Evolutionary conservation across 1,139 yeast species (phyloP), one percentile per base, ranked within the genome.

Genomic region (Lodderomyces orthopsilosis): DNA sequence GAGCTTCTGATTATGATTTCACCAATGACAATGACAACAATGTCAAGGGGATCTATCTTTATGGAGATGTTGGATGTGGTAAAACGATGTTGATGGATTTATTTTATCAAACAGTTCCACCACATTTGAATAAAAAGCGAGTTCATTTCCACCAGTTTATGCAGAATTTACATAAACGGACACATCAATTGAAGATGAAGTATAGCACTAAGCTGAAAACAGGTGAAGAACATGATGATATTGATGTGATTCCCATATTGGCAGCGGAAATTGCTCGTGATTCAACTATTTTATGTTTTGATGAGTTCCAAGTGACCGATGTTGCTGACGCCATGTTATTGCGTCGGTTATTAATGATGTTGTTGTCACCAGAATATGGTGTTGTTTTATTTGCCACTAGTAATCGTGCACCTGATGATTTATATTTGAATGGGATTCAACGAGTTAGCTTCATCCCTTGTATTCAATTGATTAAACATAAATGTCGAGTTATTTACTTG

Each of bases 21-120:
- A 21, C 14, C 19, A 39, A 33, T 17, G 32, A 23, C 13, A 18
- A 4, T 17, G 41, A 37, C 10, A 38, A 28, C 15, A 64, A 58
- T 46, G 70, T 77, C 28, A 95, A 77, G 53, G 98, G 98, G 2
- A 85, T 93, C 13, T 93, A 93, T 59, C 72, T 93, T 22, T 93
- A 88, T 62, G 98, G 98, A 15, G 98, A 93, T 62, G 98, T 93
- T 37, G 98, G 98, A 3, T 90, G 98, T 65, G 98, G 98, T 8
- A 93, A 93, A 60, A 93, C 98, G 4, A 93, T 93, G 97, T 73
- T 93, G 50, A 91, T 93, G 98, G 98, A 93, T 63, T 73, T 93
- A 55, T 93, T 93, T 57, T 93, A 90, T 64, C 70, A 79, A 18
- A 88, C 96, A 0, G 75, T 93, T 13, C 97, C 98, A 0, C 42